Evolutionary conservation across 192 early-diverging fungal genomes (phyloP), one percentile per base, ranked within the genome.

Genomic region (Fimicolochytrium jonesii): DNA sequence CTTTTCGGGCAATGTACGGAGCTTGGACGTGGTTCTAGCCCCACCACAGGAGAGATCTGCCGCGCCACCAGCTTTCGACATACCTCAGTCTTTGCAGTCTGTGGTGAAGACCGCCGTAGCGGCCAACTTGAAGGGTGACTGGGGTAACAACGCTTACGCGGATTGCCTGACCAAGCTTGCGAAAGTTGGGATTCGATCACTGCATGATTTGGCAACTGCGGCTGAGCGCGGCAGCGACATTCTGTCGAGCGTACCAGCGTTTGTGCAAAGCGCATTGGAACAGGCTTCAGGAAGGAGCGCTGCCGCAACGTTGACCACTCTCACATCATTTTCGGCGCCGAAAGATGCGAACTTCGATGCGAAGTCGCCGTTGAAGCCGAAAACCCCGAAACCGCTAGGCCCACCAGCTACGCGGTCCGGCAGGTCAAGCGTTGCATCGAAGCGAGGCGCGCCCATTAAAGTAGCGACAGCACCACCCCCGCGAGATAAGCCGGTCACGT

Each of bases 401-500:
- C n/a, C n/a, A n/a, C n/a, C n/a, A n/a, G n/a, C n/a, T n/a, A n/a
- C n/a, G n/a, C n/a, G n/a, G n/a, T n/a, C n/a, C n/a, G n/a, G n/a
- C n/a, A n/a, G n/a, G 11, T 23, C 53, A 36, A 36, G 18, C n/a
- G 31, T 33, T 36, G 34, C 32, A 13, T 7, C 46, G 7, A 22
- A 33, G 35, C 53, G 3, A n/a, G 33, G 31, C 22, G 31, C 25
- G 10, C 50, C 31, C 6, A 9, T 25, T 31, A n/a, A n/a, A n/a
- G n/a, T n/a, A n/a, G n/a, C n/a, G n/a, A n/a, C n/a, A n/a, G n/a
- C n/a, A n/a, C n/a, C n/a, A n/a, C n/a, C n/a, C n/a, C n/a, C n/a
- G n/a, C n/a, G n/a, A 35, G 48, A 77, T 34, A 30, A 69, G 56
- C 76, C 76, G 17, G 60, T 78, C 46, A 78, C 76, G 11, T 78